Conservation (phyloP, 352 stramenopile genomes). For the Phytophthora lateralis region DNA sequence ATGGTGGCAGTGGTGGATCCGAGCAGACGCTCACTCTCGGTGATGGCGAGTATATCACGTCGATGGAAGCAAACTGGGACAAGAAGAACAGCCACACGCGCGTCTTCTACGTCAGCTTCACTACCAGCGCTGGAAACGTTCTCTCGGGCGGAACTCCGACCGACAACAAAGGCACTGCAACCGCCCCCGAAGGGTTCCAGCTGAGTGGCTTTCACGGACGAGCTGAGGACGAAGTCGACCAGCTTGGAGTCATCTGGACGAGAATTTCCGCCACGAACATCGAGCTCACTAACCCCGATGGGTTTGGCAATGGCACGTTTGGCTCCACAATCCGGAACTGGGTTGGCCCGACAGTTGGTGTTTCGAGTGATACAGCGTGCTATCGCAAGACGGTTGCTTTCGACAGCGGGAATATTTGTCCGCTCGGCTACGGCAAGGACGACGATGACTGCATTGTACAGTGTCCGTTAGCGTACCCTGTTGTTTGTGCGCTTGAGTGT, state of each 20-base stretch:
- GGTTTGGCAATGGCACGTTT: conserved; percentile 16
- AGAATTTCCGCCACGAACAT: conserved; percentile 24
- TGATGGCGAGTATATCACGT: conserved; percentile 44
- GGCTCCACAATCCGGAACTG: conserved; percentile 20
- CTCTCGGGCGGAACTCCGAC: conserved; percentile 31
- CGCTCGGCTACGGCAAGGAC: conserved; percentile 17
- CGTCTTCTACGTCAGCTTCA: conserved; percentile 37
- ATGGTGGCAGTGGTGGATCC: conserved; percentile 41
- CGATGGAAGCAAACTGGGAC: conserved; percentile 47
- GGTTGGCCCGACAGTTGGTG: conserved; percentile 12
- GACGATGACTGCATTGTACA: conserved; percentile 27
- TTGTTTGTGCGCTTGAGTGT: conserved; percentile 34
- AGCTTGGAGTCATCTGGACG: conserved; percentile 49
- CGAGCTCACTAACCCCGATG: conserved; percentile 4
- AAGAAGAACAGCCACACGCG: conserved; percentile 44
- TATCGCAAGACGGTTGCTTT: conserved; percentile 17
- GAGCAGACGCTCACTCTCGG: conserved; percentile 37
- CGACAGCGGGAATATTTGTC: conserved; percentile 21
- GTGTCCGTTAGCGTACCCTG: conserved; percentile 36
- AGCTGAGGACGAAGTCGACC: conserved; percentile 36
- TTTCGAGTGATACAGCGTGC: conserved; percentile 12
- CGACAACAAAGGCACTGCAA: conserved; percentile 33
- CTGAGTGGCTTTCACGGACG: conserved; percentile 52
- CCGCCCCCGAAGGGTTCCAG: conserved; percentile 44
- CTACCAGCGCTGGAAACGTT: conserved; percentile 34